Evolutionary conservation across 257 asterid genomes (phyloP), one percentile per base, ranked within the genome.

Genomic region (Prunella vulgaris): DNA sequence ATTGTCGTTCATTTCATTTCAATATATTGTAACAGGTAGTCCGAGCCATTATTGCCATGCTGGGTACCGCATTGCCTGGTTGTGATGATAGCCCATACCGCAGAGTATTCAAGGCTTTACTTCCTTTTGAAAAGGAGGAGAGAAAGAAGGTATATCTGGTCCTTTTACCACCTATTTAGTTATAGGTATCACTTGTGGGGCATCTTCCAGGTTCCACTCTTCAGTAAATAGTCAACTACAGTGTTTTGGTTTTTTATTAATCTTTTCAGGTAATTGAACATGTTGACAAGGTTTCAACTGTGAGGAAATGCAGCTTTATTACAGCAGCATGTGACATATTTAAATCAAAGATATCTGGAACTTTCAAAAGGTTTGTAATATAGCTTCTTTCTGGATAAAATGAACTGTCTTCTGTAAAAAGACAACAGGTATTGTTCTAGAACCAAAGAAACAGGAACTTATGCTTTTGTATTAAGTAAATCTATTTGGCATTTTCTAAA

Each of bases 291-390:
- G 88, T 93, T 73, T 77, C 84, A 58, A 87, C 96, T 17, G 88
- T 88, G 59, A 84, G 97, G 78, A 93, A 82, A 83, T 90, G 96
- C 78, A 88, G 91, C 87, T 93, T 93, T 80, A 76, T 83, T 69
- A 82, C 96, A 74, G 97, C 96, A 49, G 96, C 97, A 52, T 24
- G 83, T 53, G 99, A 93, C 84, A 87, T 93, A 79, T 93, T 90
- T 68, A 81, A 84, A 70, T 95, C 99, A 37, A 93, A 93, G 78
- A 61, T 93, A 80, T 93, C 99, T 52, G 99, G 99, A 73, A 88
- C 95, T 64, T 87, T 93, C 70, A 90, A 84, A 81, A 93, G 96
- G 97, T 86, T 70, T 64, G 84, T 66, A 81, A 10, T 59, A 22
- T 53, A 46, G 60, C 25, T 40, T 72, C 56, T 65, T 64, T 54